Conservation (phyloP, 257 asterid species). For the Forsythia viridissima region DNA sequence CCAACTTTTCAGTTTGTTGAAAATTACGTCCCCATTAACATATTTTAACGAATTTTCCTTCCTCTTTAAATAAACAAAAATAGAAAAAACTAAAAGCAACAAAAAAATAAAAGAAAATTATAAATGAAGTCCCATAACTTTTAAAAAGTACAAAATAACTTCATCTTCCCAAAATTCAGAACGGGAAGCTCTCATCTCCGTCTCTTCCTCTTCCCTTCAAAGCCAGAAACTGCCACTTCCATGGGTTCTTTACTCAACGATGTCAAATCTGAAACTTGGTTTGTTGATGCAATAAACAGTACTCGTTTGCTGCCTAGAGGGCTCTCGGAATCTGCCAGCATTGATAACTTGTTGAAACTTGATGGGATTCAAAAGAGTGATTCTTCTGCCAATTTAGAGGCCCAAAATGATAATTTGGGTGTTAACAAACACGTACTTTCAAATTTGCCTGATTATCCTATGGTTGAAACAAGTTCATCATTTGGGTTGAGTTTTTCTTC, state of each 20-base stretch:
- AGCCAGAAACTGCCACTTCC: constrained; percentile 67
- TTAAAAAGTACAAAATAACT: no score
- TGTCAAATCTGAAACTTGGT: constrained; percentile 78
- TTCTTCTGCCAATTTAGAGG: constrained; percentile 33
- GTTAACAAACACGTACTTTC: constrained; percentile 25
- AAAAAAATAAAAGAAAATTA: no score
- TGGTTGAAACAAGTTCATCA: constrained; percentile 53
- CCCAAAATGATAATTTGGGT: constrained; percentile 22
- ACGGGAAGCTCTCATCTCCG: constrained; percentile 47
- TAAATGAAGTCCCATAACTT: no score
- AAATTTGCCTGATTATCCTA: constrained; percentile 13
- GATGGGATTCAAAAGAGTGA: constrained; percentile 31
- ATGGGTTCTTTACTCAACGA: constrained; percentile 68
- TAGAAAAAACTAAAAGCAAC: no score
- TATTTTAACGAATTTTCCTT: no score
- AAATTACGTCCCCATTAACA: no score
- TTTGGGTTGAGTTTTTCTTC: constrained; percentile 58
- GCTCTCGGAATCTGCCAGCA: constrained; percentile 60
- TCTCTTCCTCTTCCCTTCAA: constrained; percentile 57
- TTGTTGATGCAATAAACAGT: constrained; percentile 67
- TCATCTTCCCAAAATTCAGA: no score
- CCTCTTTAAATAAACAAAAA: no score
- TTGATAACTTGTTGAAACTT: constrained; percentile 46
- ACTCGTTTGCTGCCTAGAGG: constrained; percentile 63
- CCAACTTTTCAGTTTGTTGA: no score